Percentiles rank a stretch among this genome's conserved stretches.
Evolutionary conservation across 192 early-diverging fungal genomes (phyloP).

Genomic region (Backusella liffmaniae): DNA sequence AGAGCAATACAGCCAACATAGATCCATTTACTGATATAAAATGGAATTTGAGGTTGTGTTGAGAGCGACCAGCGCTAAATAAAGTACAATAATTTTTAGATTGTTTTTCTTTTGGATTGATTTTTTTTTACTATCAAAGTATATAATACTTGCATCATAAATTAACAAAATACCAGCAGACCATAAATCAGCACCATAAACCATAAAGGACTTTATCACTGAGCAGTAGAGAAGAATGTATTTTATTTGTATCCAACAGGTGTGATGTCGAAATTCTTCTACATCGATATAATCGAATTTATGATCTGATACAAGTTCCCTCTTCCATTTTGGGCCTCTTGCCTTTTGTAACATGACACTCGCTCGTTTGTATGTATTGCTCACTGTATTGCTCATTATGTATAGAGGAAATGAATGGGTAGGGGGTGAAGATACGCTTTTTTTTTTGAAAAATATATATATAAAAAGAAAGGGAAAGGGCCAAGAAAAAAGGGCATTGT

Average conservation of each 20-base stretch:
- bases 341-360: constrained; percentile 4
- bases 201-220: constrained; percentile 68
- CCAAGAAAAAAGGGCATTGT: background rate
- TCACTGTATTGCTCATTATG: background rate
- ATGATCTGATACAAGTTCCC: constrained; percentile 77
- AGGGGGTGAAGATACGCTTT: background rate
- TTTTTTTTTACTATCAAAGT: background rate
- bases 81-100: background rate
- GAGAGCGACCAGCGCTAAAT: constrained; percentile 34
- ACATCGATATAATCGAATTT: constrained; percentile 88
- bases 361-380: constrained; percentile 8
- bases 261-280: constrained; percentile 62
- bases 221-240: constrained; percentile 62
- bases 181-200: constrained; percentile 81
- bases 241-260: constrained; percentile 40
- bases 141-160: constrained; percentile 21
- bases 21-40: constrained; percentile 50
- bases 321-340: constrained; percentile 72
- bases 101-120: background rate
- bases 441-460: background rate
- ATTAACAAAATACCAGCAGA: constrained; percentile 66
- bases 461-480: background rate
- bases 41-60: constrained; percentile 39
- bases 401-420: background rate
- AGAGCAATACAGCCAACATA: constrained; percentile 63